A percentile compares a stretch with the other conserved stretches of the same genome.
Conservation (phyloP, 495 filamentous ascomycete genomes). For the Cercophora scortea region DNA sequence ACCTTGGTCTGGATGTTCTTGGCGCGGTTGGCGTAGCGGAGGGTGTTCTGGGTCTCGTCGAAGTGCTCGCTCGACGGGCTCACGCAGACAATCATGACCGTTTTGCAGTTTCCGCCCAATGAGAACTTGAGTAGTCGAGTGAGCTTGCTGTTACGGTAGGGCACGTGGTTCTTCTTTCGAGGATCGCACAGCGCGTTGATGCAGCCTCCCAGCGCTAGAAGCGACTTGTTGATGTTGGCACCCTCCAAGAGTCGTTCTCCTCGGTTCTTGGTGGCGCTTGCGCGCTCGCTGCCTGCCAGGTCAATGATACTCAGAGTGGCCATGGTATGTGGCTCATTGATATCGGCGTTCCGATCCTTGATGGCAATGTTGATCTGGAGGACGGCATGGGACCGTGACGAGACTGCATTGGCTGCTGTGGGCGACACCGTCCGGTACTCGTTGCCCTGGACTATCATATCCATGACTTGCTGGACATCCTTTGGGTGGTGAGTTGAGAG, state of each 20-base stretch:
- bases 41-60: conserved; percentile 96
- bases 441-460: conserved; percentile 96
- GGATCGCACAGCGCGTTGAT: conserved; percentile 98
- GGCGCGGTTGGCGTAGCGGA: conserved; percentile 94
- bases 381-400: conserved; percentile 96
- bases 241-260: conserved; percentile 88
- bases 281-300: conserved; percentile 90
- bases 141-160: conserved; percentile 96
- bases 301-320: conserved; percentile 98
- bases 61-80: conserved; percentile 95
- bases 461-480: conserved; percentile 90
- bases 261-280: conserved; percentile 93
- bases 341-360: conserved; percentile 85
- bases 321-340: conserved; percentile 96
- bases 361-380: conserved; percentile 94
- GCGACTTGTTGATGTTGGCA: conserved; percentile 98
- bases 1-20: conserved; percentile 99
- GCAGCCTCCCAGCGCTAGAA: conserved; percentile 91
- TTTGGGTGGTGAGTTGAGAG: conserved; percentile 85
- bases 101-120: conserved; percentile 94
- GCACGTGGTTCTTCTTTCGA: conserved; percentile 86
- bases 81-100: conserved; percentile 99
- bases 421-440: conserved; percentile 93
- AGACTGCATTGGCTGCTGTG: conserved; percentile 95
- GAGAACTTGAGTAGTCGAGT: conserved; percentile 96